Evolutionary conservation across 176 grass and related monocot species (phyloP).

Genomic region (Zea luxurians): DNA sequence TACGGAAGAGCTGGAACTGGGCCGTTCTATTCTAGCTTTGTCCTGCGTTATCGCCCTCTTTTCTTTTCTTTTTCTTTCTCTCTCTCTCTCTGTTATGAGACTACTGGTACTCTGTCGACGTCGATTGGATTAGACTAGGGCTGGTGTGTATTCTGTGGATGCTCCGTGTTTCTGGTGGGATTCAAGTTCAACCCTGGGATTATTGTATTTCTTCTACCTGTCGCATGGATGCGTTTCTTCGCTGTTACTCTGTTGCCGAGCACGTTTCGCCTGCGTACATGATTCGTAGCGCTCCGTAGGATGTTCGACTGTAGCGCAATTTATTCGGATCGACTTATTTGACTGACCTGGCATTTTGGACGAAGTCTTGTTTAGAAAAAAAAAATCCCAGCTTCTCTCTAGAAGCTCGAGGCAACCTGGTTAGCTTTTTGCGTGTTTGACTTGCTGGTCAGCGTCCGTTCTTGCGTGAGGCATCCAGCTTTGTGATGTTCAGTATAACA

Average conservation of each 20-base stretch:
- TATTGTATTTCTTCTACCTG: not conserved
- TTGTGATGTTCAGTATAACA: not conserved
- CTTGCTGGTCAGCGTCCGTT: not conserved
- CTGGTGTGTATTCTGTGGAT: slow-evolving; percentile 11
- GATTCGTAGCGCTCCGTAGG: no score
- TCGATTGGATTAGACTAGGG: slow-evolving; percentile 29
- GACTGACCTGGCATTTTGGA: not conserved
- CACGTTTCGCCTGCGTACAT: not conserved
- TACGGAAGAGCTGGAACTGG: not conserved
- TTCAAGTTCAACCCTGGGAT: not conserved
- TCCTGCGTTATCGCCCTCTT: not conserved
- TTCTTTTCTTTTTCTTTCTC: not conserved
- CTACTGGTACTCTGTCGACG: slow-evolving; percentile 27
- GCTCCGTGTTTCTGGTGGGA: slow-evolving; percentile 28
- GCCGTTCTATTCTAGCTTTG: slow-evolving; percentile 1
- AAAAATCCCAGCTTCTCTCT: not conserved
- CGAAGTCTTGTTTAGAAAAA: not conserved
- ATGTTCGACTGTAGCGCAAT: not conserved
- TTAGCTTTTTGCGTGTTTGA: not conserved
- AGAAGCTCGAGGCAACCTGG: not conserved
- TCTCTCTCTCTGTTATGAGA: not conserved
- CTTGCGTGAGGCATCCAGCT: no score
- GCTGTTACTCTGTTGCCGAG: not conserved
- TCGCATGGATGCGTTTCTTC: not conserved
- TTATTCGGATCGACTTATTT: not conserved